Evolutionary conservation across 78 protist species (phyloP).

Genomic region (Dictyostelium intermedium): DNA sequence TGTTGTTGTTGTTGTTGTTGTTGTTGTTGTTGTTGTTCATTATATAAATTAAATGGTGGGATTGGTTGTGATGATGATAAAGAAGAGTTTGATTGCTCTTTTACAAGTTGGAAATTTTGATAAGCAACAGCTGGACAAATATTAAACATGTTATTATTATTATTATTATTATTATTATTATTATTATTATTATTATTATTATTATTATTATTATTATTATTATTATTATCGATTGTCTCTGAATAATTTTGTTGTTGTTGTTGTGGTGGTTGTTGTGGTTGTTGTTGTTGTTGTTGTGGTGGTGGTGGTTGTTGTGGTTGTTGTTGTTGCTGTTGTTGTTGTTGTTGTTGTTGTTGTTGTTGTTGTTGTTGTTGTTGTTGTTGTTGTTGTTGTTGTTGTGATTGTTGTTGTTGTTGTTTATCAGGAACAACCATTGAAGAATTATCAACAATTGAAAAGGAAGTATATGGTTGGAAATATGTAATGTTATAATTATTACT

Average conservation of each 20-base stretch:
- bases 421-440: neutral
- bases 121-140: neutral
- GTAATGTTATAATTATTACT: neutral
- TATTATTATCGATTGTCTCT: neutral
- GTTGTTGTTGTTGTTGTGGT: constrained; percentile 10
- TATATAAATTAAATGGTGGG: neutral
- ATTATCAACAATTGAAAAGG: neutral
- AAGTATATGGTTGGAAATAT: neutral
- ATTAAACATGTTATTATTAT: neutral
- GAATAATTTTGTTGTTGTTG: neutral
- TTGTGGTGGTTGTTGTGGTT: neutral
- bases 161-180: neutral
- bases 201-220: neutral
- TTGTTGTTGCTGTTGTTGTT: neutral
- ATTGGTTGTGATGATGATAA: constrained; percentile 1
- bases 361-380: constrained; percentile 48
- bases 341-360: constrained; percentile 18
- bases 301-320: constrained; percentile 1
- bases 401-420: neutral
- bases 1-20: neutral
- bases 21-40: neutral
- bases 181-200: neutral
- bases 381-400: neutral
- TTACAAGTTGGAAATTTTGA: neutral
- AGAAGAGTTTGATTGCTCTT: neutral